These are phyloP conservation scores for Venturia oleaginea DNA, from an alignment of 2,329 filamentous ascomycete genomes.

Conservation along the genomic window DNA sequence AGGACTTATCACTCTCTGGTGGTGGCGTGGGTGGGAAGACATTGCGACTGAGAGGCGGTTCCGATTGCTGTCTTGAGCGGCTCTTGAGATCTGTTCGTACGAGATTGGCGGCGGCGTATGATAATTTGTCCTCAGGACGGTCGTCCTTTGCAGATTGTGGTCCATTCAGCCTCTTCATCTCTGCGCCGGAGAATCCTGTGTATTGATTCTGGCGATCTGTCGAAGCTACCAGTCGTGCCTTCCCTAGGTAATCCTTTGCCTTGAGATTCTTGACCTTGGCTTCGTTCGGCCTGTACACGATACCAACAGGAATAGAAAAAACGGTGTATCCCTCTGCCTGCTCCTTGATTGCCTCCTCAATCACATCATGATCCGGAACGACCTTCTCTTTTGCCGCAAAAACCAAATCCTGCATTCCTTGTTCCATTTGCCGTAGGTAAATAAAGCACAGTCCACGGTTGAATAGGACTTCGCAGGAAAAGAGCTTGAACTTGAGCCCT, in stretches of 20 bases:
- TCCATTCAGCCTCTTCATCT: slow-evolving; percentile 60
- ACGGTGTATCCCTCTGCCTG: slow-evolving; percentile 97
- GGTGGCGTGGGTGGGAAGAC: slow-evolving; percentile 98
- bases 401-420: slow-evolving; percentile 80
- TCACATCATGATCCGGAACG: slow-evolving; percentile 92
- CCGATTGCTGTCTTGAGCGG: slow-evolving; percentile 69
- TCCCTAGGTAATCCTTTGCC: slow-evolving; percentile 94
- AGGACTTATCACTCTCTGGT: slow-evolving; percentile 66
- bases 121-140: slow-evolving; percentile 72
- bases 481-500: slow-evolving; percentile 90
- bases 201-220: slow-evolving; percentile 73
- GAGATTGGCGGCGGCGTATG: slow-evolving; percentile 85
- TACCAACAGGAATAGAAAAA: slow-evolving; percentile 93
- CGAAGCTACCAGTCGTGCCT: slow-evolving; percentile 85
- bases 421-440: slow-evolving; percentile 84
- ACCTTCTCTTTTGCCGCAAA: slow-evolving; percentile 95
- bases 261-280: slow-evolving; percentile 98
- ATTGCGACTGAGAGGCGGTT: slow-evolving; percentile 68
- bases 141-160: slow-evolving; percentile 58
- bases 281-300: slow-evolving; percentile 90
- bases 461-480: slow-evolving; percentile 95
- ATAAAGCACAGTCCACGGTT: slow-evolving; percentile 97
- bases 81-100: slow-evolving; percentile 78
- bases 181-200: slow-evolving; percentile 70
- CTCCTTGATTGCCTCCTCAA: slow-evolving; percentile 91